Evolutionary conservation across 345 rosid species (phyloP).

Genomic region (Rhizophora mangle): DNA sequence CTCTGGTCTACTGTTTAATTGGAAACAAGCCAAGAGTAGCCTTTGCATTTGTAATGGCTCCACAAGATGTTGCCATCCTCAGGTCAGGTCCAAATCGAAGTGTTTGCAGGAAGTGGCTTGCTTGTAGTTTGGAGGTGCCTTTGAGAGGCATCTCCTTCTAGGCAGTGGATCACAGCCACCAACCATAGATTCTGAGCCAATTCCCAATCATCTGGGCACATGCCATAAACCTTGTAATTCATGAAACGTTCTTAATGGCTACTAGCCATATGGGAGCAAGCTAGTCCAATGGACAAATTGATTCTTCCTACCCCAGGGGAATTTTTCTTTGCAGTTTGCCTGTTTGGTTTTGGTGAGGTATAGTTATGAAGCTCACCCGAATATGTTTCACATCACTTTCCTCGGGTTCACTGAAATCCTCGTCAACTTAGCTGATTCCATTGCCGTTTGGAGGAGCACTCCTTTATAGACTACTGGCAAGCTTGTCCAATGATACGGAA

Average conservation of each 20-base stretch:
- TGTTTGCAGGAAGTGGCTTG: conserved; percentile 30
- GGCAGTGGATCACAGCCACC: conserved; percentile 55
- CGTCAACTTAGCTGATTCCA: conserved; percentile 29
- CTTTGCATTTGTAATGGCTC: conserved; percentile 54
- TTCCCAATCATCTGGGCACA: conserved; percentile 49
- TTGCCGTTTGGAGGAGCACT: conserved; percentile 12
- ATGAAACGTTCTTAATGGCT: conserved; percentile 41
- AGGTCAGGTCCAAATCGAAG: conserved; percentile 49
- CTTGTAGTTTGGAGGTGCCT: conserved; percentile 35
- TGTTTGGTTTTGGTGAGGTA: conserved; percentile 40
- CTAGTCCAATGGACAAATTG: conserved; percentile 39
- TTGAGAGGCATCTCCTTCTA: conserved; percentile 52
- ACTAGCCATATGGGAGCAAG: conserved; percentile 34
- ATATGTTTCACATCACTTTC: conserved; percentile 30
- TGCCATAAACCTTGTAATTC: conserved; percentile 35
- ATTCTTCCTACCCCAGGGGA: conserved; percentile 51
- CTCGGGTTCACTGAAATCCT: conserved; percentile 32
- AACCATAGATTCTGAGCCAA: conserved; percentile 44
- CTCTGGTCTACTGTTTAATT: conserved; percentile 22
- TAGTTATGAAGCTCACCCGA: conserved; percentile 46
- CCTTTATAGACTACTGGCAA: conserved; percentile 31
- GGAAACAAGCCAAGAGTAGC: conserved; percentile 49
- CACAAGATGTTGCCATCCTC: conserved; percentile 39
- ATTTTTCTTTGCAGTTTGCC: conserved; percentile 35
- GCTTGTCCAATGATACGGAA: conserved; percentile 44